Base-by-base conservation (phyloP, 495 filamentous ascomycete genomes). In the Venustampulla echinocandica region DNA sequence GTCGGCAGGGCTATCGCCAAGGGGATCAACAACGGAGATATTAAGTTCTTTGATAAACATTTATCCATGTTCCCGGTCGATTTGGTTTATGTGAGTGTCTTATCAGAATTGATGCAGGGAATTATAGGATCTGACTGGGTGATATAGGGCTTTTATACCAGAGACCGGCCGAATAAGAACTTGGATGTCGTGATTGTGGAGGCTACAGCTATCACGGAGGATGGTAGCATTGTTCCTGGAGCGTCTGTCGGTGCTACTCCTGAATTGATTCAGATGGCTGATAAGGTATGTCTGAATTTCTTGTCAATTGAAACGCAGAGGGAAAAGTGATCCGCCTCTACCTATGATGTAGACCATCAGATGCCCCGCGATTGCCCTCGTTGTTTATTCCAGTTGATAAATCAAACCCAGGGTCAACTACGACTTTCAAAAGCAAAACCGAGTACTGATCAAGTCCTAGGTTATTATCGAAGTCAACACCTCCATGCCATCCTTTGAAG, bases 391-490 rank as follows among this genome's bases (percentile, higher is more conserved):
- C n/a, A n/a, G n/a, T n/a, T n/a, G n/a, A n/a, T n/a, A n/a, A n/a
- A n/a, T n/a, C n/a, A n/a, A n/a, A n/a, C n/a, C n/a, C n/a, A n/a
- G n/a, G n/a, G n/a, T n/a, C n/a, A n/a, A 30, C 27, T 22, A 22
- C 20, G 5, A 20, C 11, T 40, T n/a, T n/a, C n/a, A n/a, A n/a
- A n/a, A 22, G 37, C 9, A 10, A 22, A 21, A n/a, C 33, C 5
- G 10, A 14, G 19, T 42, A 34, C 33, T 47, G 21, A 52, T 11
- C 20, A 9, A 20, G 10, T 5, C 19, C 58, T 37, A 71, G 71
- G 82, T 95, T 63, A 87, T 95, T 56, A 86, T 95, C 53, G 88
- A 95, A 68, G 85, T 94, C 64, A 95, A 95, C 70, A 95, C 88
- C 1, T 68, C 85, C 4, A 76, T 82, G 30, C 88, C 88, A 5